These are phyloP conservation scores for Pneumocystis oryctolagi DNA, from an alignment of 1,139 yeast genomes.

Conservation along the genomic window DNA sequence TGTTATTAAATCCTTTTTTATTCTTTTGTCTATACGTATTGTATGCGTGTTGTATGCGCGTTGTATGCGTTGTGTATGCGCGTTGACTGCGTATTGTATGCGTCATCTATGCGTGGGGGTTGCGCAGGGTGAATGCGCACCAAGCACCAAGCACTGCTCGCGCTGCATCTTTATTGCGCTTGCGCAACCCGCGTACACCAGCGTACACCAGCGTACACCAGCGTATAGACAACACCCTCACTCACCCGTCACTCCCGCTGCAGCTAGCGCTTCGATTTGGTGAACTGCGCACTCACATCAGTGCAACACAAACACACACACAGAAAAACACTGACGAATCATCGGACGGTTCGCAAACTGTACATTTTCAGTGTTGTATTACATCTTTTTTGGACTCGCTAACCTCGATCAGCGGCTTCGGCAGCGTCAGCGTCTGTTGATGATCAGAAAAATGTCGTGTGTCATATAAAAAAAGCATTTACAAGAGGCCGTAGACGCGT, in stretches of 20 bases:
- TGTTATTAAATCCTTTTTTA: neutral
- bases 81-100: no score
- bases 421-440: constrained; percentile 61
- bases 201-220: no score
- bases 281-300: constrained; percentile 63
- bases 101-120: no score
- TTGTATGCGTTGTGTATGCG: no score
- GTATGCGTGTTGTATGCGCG: no score
- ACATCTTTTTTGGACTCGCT: neutral
- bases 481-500: constrained; percentile 94
- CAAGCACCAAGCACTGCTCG: no score
- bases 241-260: constrained; percentile 78
- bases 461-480: constrained; percentile 4
- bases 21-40: neutral
- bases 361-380: neutral
- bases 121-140: no score
- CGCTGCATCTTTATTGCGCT: no score
- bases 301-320: neutral
- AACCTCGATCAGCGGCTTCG: constrained; percentile 88
- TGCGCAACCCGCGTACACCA: no score
- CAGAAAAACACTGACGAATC: constrained; percentile 18
- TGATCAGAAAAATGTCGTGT: neutral
- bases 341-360: constrained; percentile 85
- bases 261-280: constrained; percentile 95
- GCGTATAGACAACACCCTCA: no score